A percentile compares a stretch with the other conserved stretches of the same genome.
phyloP scores from a whole-genome alignment of 2,329 filamentous ascomycete species.

The Aspergillus oerlinghausenensis region DNA sequence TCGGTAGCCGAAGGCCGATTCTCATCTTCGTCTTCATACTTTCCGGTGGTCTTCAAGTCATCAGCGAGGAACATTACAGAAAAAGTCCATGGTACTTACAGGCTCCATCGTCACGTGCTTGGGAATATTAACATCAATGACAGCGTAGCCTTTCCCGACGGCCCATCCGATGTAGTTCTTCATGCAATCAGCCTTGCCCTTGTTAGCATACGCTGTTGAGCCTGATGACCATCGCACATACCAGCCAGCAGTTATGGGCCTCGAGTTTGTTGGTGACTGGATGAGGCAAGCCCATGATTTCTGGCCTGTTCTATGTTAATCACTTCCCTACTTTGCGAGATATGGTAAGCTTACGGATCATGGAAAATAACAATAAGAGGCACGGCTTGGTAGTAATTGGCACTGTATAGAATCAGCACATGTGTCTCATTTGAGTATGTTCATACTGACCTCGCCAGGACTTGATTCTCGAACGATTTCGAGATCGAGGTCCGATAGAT shows the following conservation, averaged over 20 bases:
- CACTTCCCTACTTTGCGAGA: neutral
- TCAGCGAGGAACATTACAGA: slow-evolving; percentile 15
- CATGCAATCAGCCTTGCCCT: slow-evolving; percentile 68
- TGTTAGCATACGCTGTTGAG: slow-evolving; percentile 22
- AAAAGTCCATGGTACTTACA: slow-evolving; percentile 36
- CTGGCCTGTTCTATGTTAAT: slow-evolving; percentile 51
- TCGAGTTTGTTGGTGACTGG: slow-evolving; percentile 68
- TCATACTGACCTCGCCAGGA: slow-evolving; percentile 64
- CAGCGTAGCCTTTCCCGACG: slow-evolving; percentile 66
- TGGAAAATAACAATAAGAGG: slow-evolving; percentile 83
- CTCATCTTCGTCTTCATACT: slow-evolving; percentile 45
- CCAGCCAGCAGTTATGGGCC: slow-evolving; percentile 81
- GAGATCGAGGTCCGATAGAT: slow-evolving; percentile 70
- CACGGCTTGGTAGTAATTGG: slow-evolving; percentile 60
- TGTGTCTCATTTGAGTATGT: neutral
- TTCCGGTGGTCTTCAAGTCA: slow-evolving; percentile 24
- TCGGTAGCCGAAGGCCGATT: slow-evolving; percentile 55
- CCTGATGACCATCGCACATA: slow-evolving; percentile 46
- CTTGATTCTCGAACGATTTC: slow-evolving; percentile 78
- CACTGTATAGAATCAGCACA: slow-evolving; percentile 36
- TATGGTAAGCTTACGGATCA: slow-evolving; percentile 62
- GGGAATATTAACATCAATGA: slow-evolving; percentile 90
- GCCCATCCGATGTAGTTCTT: slow-evolving; percentile 84
- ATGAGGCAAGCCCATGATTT: slow-evolving; percentile 64
- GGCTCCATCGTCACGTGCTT: slow-evolving; percentile 65